Evolutionary conservation across 345 rosid genomes (phyloP).

Genomic region (Linum tenue): DNA sequence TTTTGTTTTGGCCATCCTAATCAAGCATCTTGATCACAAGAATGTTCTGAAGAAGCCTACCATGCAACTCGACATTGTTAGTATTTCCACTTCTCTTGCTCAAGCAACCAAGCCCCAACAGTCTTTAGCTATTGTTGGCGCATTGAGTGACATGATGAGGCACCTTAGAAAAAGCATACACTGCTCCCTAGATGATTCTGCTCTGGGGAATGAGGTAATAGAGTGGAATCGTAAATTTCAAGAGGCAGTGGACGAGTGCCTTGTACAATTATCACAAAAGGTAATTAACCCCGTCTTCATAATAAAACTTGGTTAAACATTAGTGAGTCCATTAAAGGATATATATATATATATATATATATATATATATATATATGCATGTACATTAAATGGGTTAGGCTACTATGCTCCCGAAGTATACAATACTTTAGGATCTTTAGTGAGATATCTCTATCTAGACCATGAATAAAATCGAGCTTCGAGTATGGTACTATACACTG

Average conservation of each 20-base stretch:
- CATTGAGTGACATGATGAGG: conserved; percentile 65
- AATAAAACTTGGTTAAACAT: too few species aligned
- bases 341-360: too few species aligned
- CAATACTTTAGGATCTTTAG: too few species aligned
- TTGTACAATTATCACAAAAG: conserved; percentile 53
- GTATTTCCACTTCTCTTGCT: conserved; percentile 48
- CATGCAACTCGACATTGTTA: conserved; percentile 57
- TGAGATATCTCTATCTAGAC: too few species aligned
- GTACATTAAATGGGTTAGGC: too few species aligned
- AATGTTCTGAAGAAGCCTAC: conserved; percentile 52
- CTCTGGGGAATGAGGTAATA: conserved; percentile 49
- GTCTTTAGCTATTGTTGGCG: conserved; percentile 58
- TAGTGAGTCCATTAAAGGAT: too few species aligned
- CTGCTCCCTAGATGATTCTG: conserved; percentile 54
- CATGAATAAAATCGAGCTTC: too few species aligned
- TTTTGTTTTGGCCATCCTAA: conserved; percentile 49
- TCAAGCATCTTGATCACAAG: conserved; percentile 72
- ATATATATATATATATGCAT: too few species aligned
- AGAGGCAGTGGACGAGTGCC: conserved; percentile 60
- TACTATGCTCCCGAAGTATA: too few species aligned
- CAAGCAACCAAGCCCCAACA: conserved; percentile 41
- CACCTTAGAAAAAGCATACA: conserved; percentile 70
- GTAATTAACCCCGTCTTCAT: conserved; percentile 16
- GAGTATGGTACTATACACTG: too few species aligned
- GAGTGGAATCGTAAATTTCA: conserved; percentile 46